These are phyloP conservation scores for Agrocybe praecox DNA, from an alignment of 768 basidiomycete species.

Conservation along the genomic window DNA sequence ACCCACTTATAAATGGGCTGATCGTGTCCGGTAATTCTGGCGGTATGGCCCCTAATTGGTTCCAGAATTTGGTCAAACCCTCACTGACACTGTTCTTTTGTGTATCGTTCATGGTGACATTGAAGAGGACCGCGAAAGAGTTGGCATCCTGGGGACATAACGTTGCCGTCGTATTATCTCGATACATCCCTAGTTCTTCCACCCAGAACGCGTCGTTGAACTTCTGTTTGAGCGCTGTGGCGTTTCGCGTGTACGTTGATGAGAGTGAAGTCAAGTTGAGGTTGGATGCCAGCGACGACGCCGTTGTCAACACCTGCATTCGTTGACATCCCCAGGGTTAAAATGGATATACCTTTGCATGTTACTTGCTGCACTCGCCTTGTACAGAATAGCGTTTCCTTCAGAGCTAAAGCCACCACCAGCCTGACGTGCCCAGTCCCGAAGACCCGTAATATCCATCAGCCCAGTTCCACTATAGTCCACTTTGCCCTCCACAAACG, in stretches of 20 bases:
- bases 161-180: conserved; percentile 55
- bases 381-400: conserved; percentile 56
- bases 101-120: conserved; percentile 41
- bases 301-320: conserved; percentile 51
- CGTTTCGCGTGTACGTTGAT: conserved; percentile 42
- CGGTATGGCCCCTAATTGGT: conserved; percentile 49
- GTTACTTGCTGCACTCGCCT: conserved; percentile 31
- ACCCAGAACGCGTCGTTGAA: conserved; percentile 61
- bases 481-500: conserved; percentile 55
- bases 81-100: conserved; percentile 46
- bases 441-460: conserved; percentile 56
- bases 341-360: neutral
- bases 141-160: conserved; percentile 61
- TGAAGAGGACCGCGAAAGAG: conserved; percentile 55
- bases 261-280: conserved; percentile 37
- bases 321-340: neutral
- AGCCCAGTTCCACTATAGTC: conserved; percentile 41
- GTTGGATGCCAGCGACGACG: conserved; percentile 43
- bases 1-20: conserved; percentile 59
- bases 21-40: conserved; percentile 63
- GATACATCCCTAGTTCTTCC: conserved; percentile 47
- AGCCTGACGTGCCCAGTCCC: conserved; percentile 61
- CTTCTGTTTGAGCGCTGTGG: conserved; percentile 45
- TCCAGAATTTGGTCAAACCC: conserved; percentile 55
- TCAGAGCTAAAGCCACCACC: conserved; percentile 59